A percentile compares a stretch with the other conserved stretches of the same genome.
These are phyloP conservation scores for Fistulinella prunicolor DNA, from an alignment of 768 basidiomycete genomes.

Conservation along the genomic window DNA sequence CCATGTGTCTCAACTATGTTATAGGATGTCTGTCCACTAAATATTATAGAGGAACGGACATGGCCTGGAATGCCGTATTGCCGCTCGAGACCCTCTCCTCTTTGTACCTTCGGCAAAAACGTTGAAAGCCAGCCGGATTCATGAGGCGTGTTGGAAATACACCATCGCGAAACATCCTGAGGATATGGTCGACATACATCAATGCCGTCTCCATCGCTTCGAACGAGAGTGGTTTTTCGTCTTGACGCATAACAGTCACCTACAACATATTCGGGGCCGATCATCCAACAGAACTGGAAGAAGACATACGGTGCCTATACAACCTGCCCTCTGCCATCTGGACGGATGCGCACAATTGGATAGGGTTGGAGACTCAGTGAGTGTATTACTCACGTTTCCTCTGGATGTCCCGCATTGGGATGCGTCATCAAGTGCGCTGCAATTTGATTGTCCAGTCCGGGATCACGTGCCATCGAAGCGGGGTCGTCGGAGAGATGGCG, in stretches of 20 bases:
- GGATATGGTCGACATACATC: slow-evolving; percentile 34
- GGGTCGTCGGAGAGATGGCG: slow-evolving; percentile 25
- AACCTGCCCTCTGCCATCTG: slow-evolving; percentile 27
- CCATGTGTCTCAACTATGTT: no score
- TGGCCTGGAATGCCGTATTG: slow-evolving; percentile 7
- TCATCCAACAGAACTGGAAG: no score
- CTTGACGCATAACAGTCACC: slow-evolving; percentile 29
- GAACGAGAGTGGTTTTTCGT: slow-evolving; percentile 21
- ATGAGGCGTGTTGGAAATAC: slow-evolving; percentile 11
- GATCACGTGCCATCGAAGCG: slow-evolving; percentile 17
- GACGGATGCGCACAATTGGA: background rate
- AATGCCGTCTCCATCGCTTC: slow-evolving; percentile 28
- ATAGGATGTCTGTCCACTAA: no score
- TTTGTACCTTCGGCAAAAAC: slow-evolving; percentile 24
- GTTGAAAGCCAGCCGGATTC: slow-evolving; percentile 24
- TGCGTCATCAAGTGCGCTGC: slow-evolving; percentile 30
- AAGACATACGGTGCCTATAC: slow-evolving; percentile 24
- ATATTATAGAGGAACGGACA: no score
- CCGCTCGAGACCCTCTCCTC: slow-evolving; percentile 15
- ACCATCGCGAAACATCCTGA: slow-evolving; percentile 28
- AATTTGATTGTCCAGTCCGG: slow-evolving; percentile 29
- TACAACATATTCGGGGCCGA: background rate
- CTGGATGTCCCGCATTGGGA: slow-evolving; percentile 26
- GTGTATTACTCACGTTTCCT: slow-evolving; percentile 19
- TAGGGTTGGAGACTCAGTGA: background rate